Evolutionary conservation across 352 stramenopile species (phyloP), one percentile per base, ranked within the genome.

Genomic region (Pythium plurisporium): DNA sequence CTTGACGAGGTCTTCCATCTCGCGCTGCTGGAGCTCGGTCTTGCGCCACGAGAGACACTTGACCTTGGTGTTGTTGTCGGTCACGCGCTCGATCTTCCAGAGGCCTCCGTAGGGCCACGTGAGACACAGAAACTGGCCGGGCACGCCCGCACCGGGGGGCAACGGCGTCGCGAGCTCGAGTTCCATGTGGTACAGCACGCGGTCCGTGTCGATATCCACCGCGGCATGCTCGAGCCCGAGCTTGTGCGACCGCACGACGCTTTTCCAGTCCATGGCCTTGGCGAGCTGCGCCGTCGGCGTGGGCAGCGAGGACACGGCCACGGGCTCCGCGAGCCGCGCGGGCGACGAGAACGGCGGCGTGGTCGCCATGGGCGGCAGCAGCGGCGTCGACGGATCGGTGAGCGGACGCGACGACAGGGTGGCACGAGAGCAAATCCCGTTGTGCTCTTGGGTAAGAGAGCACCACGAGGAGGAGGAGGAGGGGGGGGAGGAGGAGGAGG

Each of bases 101-200:
- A 86, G 69, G 34, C 76, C 76, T 4, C 76, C 76, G 36, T 83
- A 68, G 2, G 72, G 73, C 69, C 72, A 82, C 26, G 68, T 74
- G 27, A 86, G 56, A 25, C 66, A 76, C 14, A 86, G 27, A 31
- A 66, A 83, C 49, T 79, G 65, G 9, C 60, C 58, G 51, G 75
- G 64, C 10, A 48, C 52, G 2, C 72, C 48, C 4, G 68, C 59
- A 4, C 71, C 14, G 11, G 51, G 33, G 2, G 76, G 72, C 27
- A 86, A 55, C 20, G 76, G 67, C 40, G 67, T 33, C 26, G 72
- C 62, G 29, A 86, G 51, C 46, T 77, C 72, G 27, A 72, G 48
- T 31, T 83, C 63, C 36, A 86, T 69, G 26, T 82, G 72, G 43
- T 81, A 84, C 25, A 80, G 56, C 22, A 82, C 49, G 25, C 73